Evolutionary conservation across 179 eudicot species (phyloP), one percentile per base, ranked within the genome.

Genomic region (Nepenthes alata): DNA sequence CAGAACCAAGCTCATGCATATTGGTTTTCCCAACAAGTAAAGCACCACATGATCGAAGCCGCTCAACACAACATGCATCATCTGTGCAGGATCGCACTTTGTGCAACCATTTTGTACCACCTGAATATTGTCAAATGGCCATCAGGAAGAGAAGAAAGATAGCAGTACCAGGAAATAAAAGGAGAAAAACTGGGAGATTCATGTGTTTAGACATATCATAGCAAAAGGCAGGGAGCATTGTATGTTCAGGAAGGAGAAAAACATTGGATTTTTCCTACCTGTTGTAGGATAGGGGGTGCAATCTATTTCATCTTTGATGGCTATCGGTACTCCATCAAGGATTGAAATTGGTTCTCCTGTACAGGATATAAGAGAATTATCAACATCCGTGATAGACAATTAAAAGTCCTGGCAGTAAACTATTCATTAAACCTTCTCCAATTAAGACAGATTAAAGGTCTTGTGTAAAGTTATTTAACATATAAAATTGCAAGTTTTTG

Each of bases 1-100:
- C 99, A 10, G 93, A 85, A 44, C 99, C 99, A 60, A 94, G 95
- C 72, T 94, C 99, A 74, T 94, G 99, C 99, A 94, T 94, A 66
- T 94, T 94, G 41, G 99, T 85, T 76, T 94, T 94, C 13, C 99
- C 99, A 38, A 94, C 87, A 41, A 94, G 81, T 69, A 94, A 63
- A 58, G 97, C 97, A 62, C 99, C 97, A 61, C 99, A 94, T 62
- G 61, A 72, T 59, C 95, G 74, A 57, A 94, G 85, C 53, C 85
- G 79, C 55, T 72, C 71, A 38, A 94, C 94, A 74, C 97, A 90
- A 49, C 62, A 65, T 25, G 99, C 97, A 70, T 94, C 99, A 67
- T 81, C 70, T 58, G 37, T 74, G 73, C 97, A 94, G n/a, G 80
- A 11, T 73, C 97, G 80, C 37, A 54, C 74, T 62, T 72, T 87